Evolutionary conservation across 2,329 filamentous ascomycete species (phyloP).

Genomic region (Bipolaris bicolor): DNA sequence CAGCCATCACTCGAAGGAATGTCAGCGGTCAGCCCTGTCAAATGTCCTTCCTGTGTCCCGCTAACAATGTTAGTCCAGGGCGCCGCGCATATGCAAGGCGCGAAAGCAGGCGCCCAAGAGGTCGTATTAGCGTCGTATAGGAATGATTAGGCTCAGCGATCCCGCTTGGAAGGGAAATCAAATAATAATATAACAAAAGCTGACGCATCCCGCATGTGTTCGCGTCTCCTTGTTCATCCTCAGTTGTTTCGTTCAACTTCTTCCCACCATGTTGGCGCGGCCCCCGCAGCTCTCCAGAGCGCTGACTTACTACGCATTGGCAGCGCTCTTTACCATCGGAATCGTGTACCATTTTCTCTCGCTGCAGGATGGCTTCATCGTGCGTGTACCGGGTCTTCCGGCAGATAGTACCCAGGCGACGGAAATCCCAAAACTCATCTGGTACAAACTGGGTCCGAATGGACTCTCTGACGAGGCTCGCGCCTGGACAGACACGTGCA

Average conservation of each 20-base stretch:
- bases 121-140: no score
- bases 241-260: background rate
- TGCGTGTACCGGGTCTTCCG: background rate
- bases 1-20: no score
- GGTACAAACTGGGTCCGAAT: constrained; percentile 51
- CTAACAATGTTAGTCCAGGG: no score
- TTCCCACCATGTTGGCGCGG: background rate
- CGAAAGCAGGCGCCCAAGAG: no score
- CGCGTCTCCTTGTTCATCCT: background rate
- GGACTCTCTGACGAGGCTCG: constrained; percentile 41
- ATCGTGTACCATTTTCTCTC: constrained; percentile 9
- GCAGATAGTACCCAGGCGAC: background rate
- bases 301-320: constrained; percentile 3
- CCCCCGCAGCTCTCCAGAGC: background rate
- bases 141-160: no score
- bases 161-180: no score
- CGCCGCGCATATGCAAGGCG: no score
- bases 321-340: constrained; percentile 6
- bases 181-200: no score
- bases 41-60: no score
- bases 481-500: constrained; percentile 44
- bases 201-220: no score
- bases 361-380: background rate
- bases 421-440: constrained; percentile 45
- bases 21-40: no score